Evolutionary conservation across 163 green algal species (phyloP).

Genomic region (Coccomyxa subellipsoidea): DNA sequence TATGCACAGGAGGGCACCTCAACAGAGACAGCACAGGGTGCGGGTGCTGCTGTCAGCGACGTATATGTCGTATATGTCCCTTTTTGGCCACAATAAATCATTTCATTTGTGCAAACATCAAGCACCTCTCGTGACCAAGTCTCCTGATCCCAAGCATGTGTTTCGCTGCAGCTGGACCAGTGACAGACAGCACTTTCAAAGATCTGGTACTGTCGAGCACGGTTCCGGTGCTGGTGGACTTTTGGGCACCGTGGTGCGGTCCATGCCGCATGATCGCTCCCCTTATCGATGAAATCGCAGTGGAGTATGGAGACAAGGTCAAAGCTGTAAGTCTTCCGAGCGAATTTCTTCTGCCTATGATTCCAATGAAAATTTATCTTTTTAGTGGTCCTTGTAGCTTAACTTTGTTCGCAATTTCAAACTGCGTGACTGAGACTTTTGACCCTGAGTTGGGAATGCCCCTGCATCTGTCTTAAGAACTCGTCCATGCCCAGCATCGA

Average conservation of each 20-base stretch:
- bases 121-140: not conserved
- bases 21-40: not conserved
- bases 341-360: too few relatives aligned
- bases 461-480: too few relatives aligned
- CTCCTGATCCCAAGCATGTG: not conserved
- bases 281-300: constrained; percentile 91
- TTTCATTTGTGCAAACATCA: too few relatives aligned
- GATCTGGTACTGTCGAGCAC: constrained; percentile 80
- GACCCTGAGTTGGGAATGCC: too few relatives aligned
- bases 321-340: constrained; percentile 64
- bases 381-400: too few relatives aligned
- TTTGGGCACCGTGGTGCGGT: constrained; percentile 93
- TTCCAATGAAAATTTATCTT: too few relatives aligned
- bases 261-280: constrained; percentile 99
- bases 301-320: constrained; percentile 85
- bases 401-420: too few relatives aligned
- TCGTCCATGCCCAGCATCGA: too few relatives aligned
- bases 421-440: too few relatives aligned
- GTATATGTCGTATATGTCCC: too few relatives aligned
- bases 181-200: constrained; percentile 89
- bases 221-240: constrained; percentile 89
- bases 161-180: constrained; percentile 35
- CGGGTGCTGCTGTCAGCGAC: not conserved
- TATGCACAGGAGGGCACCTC: not conserved
- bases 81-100: too few relatives aligned